Conservation (phyloP, 805 yeast genomes). For the Kodamaea neixiangensis region DNA sequence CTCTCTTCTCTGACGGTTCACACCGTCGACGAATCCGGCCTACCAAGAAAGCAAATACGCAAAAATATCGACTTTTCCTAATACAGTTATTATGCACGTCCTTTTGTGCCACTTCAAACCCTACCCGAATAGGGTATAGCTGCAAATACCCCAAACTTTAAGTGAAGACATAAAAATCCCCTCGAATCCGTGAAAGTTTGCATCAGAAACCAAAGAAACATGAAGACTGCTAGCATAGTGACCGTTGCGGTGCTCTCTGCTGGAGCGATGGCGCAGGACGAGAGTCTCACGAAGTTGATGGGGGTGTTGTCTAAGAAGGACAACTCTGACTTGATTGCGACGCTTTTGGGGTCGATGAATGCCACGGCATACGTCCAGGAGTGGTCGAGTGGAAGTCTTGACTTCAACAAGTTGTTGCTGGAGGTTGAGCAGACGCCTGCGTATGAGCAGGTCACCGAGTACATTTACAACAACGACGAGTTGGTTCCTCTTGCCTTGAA, state of each 20-base stretch:
- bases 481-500: slow-evolving; percentile 14
- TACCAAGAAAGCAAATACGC: too few relatives aligned
- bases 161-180: too few relatives aligned
- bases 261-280: slow-evolving; percentile 9
- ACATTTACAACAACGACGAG: slow-evolving; percentile 17
- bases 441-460: slow-evolving; percentile 15
- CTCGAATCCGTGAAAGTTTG: neutral
- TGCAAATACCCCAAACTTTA: too few relatives aligned
- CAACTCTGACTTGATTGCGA: slow-evolving; percentile 9
- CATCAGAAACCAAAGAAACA: neutral
- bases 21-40: too few relatives aligned
- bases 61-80: too few relatives aligned
- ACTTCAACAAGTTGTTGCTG: slow-evolving; percentile 3
- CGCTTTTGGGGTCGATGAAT: slow-evolving; percentile 2
- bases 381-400: neutral
- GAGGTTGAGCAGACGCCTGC: slow-evolving; percentile 18
- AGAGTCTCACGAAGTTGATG: slow-evolving; percentile 6
- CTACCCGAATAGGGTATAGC: too few relatives aligned
- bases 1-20: too few relatives aligned
- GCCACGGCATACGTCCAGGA: slow-evolving; percentile 2
- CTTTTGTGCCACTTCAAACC: too few relatives aligned
- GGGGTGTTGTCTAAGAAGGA: slow-evolving; percentile 11
- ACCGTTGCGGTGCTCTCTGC: slow-evolving; percentile 6
- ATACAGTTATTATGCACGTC: too few relatives aligned
- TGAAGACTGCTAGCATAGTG: neutral